Evolutionary conservation across 805 yeast genomes (phyloP).

Genomic region (Yamadazyma insecticola): DNA sequence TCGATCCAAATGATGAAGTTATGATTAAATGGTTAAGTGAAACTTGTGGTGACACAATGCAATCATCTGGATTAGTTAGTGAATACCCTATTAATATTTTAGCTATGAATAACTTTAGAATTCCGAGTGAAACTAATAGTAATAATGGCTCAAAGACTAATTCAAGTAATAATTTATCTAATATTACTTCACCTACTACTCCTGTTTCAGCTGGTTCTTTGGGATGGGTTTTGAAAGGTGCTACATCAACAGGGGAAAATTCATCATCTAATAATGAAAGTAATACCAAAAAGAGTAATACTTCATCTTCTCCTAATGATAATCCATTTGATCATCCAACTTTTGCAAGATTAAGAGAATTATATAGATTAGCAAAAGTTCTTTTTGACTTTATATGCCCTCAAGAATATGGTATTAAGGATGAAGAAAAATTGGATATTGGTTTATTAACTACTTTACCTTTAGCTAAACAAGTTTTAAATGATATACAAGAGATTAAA

Average conservation of each 20-base stretch:
- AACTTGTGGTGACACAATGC: conserved; percentile 38
- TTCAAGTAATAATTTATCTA: conserved; percentile 11
- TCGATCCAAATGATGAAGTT: conserved; percentile 41
- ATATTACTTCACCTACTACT: conserved; percentile 14
- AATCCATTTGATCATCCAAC: conserved; percentile 72
- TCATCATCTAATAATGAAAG: conserved; percentile 13
- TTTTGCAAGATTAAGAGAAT: conserved; percentile 76
- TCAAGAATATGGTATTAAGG: conserved; percentile 96
- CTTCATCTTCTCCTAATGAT: conserved; percentile 6
- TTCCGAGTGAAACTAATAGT: conserved; percentile 34
- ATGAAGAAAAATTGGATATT: conserved; percentile 91
- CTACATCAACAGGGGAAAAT: conserved; percentile 16
- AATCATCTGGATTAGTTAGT: conserved; percentile 55
- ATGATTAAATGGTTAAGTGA: conserved; percentile 33
- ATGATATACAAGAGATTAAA: conserved; percentile 77
- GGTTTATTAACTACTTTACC: conserved; percentile 94
- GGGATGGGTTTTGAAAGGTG: conserved; percentile 65
- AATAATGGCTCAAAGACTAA: conserved; percentile 6
- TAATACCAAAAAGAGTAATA: conserved; percentile 14
- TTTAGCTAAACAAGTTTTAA: conserved; percentile 78
- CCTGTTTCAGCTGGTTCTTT: conserved; percentile 56
- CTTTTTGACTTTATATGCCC: conserved; percentile 97
- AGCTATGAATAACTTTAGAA: conserved; percentile 72
- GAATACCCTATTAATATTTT: conserved; percentile 70
- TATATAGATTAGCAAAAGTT: conserved; percentile 86